Conservation (phyloP, 257 asterid genomes). For the Osmanthus fragrans region DNA sequence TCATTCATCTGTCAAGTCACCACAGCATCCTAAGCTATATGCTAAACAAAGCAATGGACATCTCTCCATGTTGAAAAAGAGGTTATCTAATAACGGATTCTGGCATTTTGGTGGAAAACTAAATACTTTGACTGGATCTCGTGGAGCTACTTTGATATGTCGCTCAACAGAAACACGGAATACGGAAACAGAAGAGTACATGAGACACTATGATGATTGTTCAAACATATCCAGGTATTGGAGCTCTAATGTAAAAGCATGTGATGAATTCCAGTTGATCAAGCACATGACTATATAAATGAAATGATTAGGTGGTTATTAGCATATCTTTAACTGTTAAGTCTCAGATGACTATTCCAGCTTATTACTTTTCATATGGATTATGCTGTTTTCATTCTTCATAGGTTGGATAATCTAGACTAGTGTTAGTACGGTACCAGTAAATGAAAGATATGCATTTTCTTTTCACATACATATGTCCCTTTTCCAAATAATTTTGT, state of each 20-base stretch:
- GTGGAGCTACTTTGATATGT: constrained; percentile 53
- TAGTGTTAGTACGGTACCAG: neutral
- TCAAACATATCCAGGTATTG: constrained; percentile 62
- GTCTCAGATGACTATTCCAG: neutral
- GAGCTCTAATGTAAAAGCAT: neutral
- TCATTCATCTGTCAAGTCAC: constrained; percentile 74
- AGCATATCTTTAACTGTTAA: neutral
- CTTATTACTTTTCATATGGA: neutral
- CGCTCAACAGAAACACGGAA: constrained; percentile 56
- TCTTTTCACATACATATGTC: too few species aligned
- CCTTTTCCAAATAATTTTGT: too few species aligned
- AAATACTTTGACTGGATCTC: constrained; percentile 36
- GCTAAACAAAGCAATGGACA: constrained; percentile 44
- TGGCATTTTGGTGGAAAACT: constrained; percentile 55
- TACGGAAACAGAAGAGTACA: constrained; percentile 53
- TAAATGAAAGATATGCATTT: too few species aligned
- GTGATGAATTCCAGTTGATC: neutral
- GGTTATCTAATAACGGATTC: constrained; percentile 43
- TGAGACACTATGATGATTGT: constrained; percentile 39
- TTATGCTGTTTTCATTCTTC: neutral
- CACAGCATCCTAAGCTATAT: constrained; percentile 58
- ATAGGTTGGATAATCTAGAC: neutral
- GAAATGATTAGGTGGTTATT: neutral
- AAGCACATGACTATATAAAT: neutral
- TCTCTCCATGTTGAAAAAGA: constrained; percentile 43